Evolutionary conservation across 140 eudicot species (phyloP).

Genomic region (Erigeron philadelphicus): DNA sequence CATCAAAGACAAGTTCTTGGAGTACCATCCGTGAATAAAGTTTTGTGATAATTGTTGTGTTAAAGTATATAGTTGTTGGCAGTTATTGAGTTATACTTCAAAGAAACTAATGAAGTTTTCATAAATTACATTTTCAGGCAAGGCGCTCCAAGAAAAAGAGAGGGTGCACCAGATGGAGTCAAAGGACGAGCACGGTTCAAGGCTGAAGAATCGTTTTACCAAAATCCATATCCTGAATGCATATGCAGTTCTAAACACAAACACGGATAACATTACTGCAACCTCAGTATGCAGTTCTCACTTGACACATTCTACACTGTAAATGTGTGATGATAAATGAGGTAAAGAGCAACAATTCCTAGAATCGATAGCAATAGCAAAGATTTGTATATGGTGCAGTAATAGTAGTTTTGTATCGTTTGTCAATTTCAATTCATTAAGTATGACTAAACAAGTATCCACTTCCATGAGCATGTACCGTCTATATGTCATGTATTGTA

Average conservation of each 20-base stretch:
- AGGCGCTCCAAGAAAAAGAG: constrained; percentile 80
- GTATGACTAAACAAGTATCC: background rate
- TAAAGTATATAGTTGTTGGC: background rate
- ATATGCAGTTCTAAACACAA: constrained; percentile 44
- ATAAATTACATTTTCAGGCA: constrained; percentile 41
- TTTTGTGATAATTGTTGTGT: background rate
- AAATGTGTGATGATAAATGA: background rate
- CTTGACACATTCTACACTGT: constrained; percentile 12
- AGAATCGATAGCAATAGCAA: background rate
- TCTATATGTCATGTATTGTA: background rate
- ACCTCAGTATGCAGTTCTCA: background rate
- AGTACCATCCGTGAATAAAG: background rate
- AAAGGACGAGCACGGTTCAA: constrained; percentile 74
- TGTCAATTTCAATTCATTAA: background rate
- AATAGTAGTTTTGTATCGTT: background rate
- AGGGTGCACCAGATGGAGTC: constrained; percentile 70
- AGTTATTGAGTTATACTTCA: background rate
- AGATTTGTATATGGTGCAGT: background rate
- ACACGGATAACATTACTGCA: constrained; percentile 1
- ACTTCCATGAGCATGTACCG: background rate
- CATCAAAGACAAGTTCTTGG: background rate
- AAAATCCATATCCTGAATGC: constrained; percentile 91
- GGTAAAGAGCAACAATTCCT: background rate
- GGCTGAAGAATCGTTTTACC: constrained; percentile 82
- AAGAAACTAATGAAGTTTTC: background rate